Conservation (phyloP, 75 land plant species). For the Cupressus sempervirens region DNA sequence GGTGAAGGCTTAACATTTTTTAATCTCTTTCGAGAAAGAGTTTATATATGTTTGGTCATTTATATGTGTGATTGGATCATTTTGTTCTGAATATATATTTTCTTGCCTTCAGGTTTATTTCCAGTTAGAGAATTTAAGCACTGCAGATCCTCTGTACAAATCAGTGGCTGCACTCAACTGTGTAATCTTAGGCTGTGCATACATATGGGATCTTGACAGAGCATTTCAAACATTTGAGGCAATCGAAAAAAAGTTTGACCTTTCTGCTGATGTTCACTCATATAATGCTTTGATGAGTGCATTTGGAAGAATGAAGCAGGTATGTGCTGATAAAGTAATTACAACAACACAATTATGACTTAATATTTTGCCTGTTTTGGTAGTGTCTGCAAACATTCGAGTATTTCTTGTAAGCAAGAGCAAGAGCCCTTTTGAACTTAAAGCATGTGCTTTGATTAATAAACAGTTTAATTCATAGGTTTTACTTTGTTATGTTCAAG, state of each 20-base stretch:
- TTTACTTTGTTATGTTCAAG: background rate
- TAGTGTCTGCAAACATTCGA: background rate
- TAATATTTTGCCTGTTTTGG: background rate
- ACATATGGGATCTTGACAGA: conserved; percentile 91
- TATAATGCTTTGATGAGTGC: conserved; percentile 87
- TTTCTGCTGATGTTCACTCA: conserved; percentile 86
- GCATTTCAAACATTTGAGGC: conserved; percentile 97
- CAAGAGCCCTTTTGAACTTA: background rate
- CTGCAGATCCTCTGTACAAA: conserved; percentile 53
- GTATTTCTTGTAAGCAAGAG: background rate
- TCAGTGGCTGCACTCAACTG: conserved; percentile 94
- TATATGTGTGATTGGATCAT: background rate
- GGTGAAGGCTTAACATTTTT: background rate
- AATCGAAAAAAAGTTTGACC: conserved; percentile 56
- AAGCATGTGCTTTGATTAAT: background rate
- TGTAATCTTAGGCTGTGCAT: conserved; percentile 83
- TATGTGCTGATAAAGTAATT: conserved; percentile 15
- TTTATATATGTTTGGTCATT: background rate
- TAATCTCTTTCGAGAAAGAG: background rate
- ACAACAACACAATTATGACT: background rate
- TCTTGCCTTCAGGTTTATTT: conserved; percentile 67
- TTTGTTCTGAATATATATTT: conserved; percentile 2
- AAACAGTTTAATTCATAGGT: background rate
- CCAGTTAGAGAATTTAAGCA: conserved; percentile 66
- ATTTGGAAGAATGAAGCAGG: conserved; percentile 86